Evolutionary conservation across 768 basidiomycete genomes (phyloP).

Genomic region (Pleurotus tuber-regium): DNA sequence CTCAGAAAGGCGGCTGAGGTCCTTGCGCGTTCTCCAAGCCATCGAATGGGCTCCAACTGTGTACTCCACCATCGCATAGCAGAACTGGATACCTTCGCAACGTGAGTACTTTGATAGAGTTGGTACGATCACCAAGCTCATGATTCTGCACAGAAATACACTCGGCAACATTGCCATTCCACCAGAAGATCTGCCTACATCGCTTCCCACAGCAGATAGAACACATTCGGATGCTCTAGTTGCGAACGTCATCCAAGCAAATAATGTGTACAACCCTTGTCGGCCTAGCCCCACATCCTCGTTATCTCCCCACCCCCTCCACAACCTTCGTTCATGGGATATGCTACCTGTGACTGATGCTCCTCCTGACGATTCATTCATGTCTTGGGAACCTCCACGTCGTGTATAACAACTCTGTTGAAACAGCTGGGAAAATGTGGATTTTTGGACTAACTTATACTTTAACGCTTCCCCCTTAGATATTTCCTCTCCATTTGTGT

Average conservation of each 20-base stretch:
- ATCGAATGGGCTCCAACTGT: conserved; percentile 36
- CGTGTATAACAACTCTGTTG: conserved; percentile 16
- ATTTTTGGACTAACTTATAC: conserved; percentile 12
- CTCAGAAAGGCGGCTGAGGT: conserved; percentile 57
- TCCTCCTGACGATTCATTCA: conserved; percentile 53
- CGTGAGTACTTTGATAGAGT: conserved; percentile 33
- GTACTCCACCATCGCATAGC: conserved; percentile 36
- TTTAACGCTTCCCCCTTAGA: conserved; percentile 3
- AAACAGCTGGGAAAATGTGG: neutral
- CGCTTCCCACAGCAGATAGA: conserved; percentile 16
- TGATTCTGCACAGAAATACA: conserved; percentile 30
- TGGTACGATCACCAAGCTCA: conserved; percentile 12
- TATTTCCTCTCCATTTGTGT: neutral
- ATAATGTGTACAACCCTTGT: conserved; percentile 15
- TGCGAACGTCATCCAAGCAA: conserved; percentile 10
- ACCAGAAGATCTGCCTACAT: conserved; percentile 21
- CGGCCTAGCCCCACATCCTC: conserved; percentile 16
- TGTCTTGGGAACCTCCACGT: conserved; percentile 58
- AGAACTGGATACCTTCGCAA: conserved; percentile 50
- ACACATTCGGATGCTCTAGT: conserved; percentile 11
- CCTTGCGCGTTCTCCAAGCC: conserved; percentile 44
- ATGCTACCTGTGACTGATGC: conserved; percentile 25
- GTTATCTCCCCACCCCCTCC: conserved; percentile 16
- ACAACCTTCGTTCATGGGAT: conserved; percentile 30
- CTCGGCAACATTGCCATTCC: conserved; percentile 35